A percentile compares a stretch with the other conserved stretches of the same genome.
phyloP scores from a whole-genome alignment of 2,329 filamentous ascomycete genomes.

The Trichoderma guizhouense region DNA sequence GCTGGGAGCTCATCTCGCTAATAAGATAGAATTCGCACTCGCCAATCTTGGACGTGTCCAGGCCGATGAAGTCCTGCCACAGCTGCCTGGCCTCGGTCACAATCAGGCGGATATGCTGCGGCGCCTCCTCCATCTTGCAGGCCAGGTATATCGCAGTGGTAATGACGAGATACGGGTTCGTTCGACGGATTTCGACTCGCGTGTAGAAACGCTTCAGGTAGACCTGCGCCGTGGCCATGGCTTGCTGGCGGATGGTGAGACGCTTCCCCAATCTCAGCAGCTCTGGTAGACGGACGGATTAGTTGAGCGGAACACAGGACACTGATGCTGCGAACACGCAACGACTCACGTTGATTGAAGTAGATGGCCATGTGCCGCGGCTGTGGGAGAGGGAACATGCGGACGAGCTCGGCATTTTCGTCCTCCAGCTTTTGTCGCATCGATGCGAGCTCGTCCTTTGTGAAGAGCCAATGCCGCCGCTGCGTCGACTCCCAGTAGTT shows the following conservation, averaged over 20 bases:
- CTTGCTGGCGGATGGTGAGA: constrained; percentile 82
- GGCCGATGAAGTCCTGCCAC: constrained; percentile 74
- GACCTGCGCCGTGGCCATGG: constrained; percentile 87
- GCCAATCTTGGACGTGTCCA: constrained; percentile 79
- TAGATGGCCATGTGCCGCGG: constrained; percentile 82
- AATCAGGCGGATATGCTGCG: constrained; percentile 91
- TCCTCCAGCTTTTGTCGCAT: constrained; percentile 75
- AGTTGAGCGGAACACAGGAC: neutral
- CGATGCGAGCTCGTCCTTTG: constrained; percentile 72
- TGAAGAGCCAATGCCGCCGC: constrained; percentile 84
- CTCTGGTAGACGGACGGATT: constrained; percentile 48
- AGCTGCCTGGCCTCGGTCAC: constrained; percentile 80
- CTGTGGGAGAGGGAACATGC: constrained; percentile 79
- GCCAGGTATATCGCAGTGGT: constrained; percentile 93
- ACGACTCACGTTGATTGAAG: constrained; percentile 74
- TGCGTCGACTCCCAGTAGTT: constrained; percentile 98
- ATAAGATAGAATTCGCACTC: constrained; percentile 94
- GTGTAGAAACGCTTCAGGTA: constrained; percentile 94
- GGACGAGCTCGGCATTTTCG: constrained; percentile 68
- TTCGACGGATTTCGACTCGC: constrained; percentile 84
- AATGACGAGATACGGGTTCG: constrained; percentile 88
- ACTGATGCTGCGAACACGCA: neutral
- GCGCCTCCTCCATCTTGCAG: constrained; percentile 97
- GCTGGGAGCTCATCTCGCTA: constrained; percentile 82
- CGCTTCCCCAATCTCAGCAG: constrained; percentile 80